A percentile compares a stretch with the other conserved stretches of the same genome.
Conservation (phyloP, 805 yeast genomes). For the Pichia deserticola region DNA sequence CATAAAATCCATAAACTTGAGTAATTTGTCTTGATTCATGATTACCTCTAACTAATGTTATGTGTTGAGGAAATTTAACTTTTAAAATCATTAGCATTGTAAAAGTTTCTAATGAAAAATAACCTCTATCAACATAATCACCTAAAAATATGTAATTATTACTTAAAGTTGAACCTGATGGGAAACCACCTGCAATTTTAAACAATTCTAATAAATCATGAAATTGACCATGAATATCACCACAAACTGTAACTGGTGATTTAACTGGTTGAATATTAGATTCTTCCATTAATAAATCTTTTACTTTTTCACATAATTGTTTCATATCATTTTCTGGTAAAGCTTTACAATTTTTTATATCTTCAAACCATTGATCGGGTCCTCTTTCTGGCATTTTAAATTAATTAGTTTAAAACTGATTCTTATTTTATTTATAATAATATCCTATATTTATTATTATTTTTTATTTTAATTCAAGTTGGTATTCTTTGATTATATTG, state of each 20-base stretch:
- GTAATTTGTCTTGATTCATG: conserved; percentile 97
- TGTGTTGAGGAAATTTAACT: conserved; percentile 58
- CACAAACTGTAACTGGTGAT: conserved; percentile 92
- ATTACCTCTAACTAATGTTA: conserved; percentile 93
- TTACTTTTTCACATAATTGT: conserved; percentile 89
- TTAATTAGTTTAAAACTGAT: too few relatives aligned
- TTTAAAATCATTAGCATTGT: conserved; percentile 89
- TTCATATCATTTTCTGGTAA: conserved; percentile 92
- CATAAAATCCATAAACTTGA: conserved; percentile 97
- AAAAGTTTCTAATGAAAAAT: conserved; percentile 88
- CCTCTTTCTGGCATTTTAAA: conserved; percentile 47
- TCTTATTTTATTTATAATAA: too few relatives aligned
- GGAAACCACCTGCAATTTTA: conserved; percentile 88
- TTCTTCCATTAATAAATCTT: conserved; percentile 92
- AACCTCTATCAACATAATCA: conserved; percentile 97
- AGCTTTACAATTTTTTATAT: conserved; percentile 82
- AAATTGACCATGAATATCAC: conserved; percentile 97
- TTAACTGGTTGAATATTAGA: conserved; percentile 91
- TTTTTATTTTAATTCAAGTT: too few relatives aligned
- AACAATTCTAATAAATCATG: conserved; percentile 89
- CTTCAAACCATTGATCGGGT: conserved; percentile 95
- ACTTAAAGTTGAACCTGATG: conserved; percentile 45
- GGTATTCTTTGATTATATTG: too few relatives aligned
- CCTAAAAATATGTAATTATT: conserved; percentile 79
- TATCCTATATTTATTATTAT: too few relatives aligned